phyloP scores from a whole-genome alignment of 306 rosid genomes.

The Purshia tridentata region DNA sequence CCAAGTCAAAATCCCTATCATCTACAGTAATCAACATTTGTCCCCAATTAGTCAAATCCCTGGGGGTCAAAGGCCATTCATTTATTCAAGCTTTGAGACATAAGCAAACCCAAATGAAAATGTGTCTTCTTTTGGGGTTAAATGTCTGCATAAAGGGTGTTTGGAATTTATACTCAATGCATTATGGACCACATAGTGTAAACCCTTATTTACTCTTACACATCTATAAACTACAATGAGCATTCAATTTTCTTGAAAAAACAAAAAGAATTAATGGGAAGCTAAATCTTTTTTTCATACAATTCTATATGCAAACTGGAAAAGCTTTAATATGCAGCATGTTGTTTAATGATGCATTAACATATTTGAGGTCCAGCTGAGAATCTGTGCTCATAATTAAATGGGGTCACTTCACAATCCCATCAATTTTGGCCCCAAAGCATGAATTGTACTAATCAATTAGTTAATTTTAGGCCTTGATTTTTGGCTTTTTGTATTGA shows the following conservation, averaged over 20 bases:
- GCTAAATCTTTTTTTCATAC: background rate
- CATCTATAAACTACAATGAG: background rate
- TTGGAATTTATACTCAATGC: background rate
- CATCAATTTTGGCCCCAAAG: background rate
- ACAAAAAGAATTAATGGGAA: background rate
- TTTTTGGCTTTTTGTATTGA: background rate
- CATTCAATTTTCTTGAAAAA: background rate
- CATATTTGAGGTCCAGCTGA: background rate
- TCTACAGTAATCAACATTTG: constrained; percentile 21
- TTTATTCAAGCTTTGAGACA: constrained; percentile 1
- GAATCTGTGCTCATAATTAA: background rate
- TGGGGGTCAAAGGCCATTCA: background rate
- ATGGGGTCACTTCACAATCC: constrained; percentile 1
- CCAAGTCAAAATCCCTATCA: constrained; percentile 47
- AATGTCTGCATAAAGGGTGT: constrained; percentile 4
- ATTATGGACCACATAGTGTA: background rate
- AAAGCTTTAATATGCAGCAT: background rate
- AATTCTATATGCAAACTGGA: background rate
- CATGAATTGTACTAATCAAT: background rate
- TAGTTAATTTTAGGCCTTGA: background rate
- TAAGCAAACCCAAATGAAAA: constrained; percentile 5
- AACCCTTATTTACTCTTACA: background rate
- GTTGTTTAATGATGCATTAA: background rate
- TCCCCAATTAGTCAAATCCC: constrained; percentile 28
- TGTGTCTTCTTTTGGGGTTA: background rate